Percentiles rank a stretch among this genome's conserved stretches.
Evolutionary conservation across 1,139 yeast genomes (phyloP).

Genomic region (Taphrina flavorubra): DNA sequence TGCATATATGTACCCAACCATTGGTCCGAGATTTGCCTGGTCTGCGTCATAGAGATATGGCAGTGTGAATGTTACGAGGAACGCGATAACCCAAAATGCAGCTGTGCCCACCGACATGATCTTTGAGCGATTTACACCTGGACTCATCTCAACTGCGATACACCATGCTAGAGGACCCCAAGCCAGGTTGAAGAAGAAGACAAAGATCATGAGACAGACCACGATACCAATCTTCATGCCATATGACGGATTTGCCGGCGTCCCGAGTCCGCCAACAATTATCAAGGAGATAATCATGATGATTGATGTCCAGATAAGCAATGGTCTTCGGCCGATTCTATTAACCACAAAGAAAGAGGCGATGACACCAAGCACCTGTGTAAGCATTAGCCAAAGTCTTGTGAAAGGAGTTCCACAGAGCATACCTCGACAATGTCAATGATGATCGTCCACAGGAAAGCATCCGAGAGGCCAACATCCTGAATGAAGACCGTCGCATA

Average conservation of each 20-base stretch:
- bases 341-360: conserved; percentile 59
- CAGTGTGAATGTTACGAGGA: conserved; percentile 57
- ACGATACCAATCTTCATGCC: conserved; percentile 51
- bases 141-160: conserved; percentile 76
- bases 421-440: conserved; percentile 70
- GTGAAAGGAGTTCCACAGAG: background rate
- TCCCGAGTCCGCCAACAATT: conserved; percentile 56
- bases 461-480: conserved; percentile 57
- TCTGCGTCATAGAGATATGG: conserved; percentile 58
- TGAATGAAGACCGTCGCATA: conserved; percentile 69
- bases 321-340: conserved; percentile 69
- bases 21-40: conserved; percentile 46
- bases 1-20: conserved; percentile 76
- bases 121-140: conserved; percentile 62
- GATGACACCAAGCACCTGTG: conserved; percentile 54
- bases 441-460: conserved; percentile 76
- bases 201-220: conserved; percentile 75
- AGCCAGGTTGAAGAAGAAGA: conserved; percentile 80
- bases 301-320: conserved; percentile 66
- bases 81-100: conserved; percentile 52
- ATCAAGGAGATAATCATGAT: conserved; percentile 70
- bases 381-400: background rate
- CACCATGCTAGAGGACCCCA: conserved; percentile 89
- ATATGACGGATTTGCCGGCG: conserved; percentile 48
- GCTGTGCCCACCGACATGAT: conserved; percentile 50